phyloP scores from a whole-genome alignment of 1,139 yeast genomes.

The Debaryomycetaceae sp. region DNA sequence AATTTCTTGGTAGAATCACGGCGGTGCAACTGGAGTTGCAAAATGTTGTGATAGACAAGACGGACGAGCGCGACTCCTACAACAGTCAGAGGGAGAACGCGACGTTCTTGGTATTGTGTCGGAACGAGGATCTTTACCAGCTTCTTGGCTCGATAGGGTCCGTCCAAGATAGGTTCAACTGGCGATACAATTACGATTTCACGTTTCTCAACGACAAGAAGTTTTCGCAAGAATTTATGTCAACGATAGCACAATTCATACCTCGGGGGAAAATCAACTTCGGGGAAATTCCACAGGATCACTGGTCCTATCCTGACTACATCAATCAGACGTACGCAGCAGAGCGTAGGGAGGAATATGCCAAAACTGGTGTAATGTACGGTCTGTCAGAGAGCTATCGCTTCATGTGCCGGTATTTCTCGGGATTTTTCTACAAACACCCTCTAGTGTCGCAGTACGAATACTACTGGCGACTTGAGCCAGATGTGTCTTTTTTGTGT shows the following conservation, averaged over 20 bases:
- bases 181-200: constrained; percentile 40
- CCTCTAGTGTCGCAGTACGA: constrained; percentile 25
- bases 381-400: constrained; percentile 31
- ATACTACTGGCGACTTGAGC: constrained; percentile 37
- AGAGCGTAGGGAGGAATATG: constrained; percentile 8
- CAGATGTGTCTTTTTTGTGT: constrained; percentile 27
- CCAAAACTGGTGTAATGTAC: constrained; percentile 18
- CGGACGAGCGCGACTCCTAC: background rate
- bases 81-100: constrained; percentile 33
- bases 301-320: constrained; percentile 32
- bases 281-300: constrained; percentile 25
- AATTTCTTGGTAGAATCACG: background rate
- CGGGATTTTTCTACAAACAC: constrained; percentile 34
- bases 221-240: constrained; percentile 24
- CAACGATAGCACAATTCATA: constrained; percentile 16
- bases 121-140: constrained; percentile 62
- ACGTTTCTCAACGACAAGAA: constrained; percentile 34
- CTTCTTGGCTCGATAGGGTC: constrained; percentile 58
- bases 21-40: background rate
- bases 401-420: constrained; percentile 36
- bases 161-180: constrained; percentile 71
- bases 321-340: constrained; percentile 21
- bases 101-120: constrained; percentile 68
- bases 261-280: constrained; percentile 23
- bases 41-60: constrained; percentile 4